A percentile compares a stretch with the other conserved stretches of the same genome.
Conservation (phyloP, 306 rosid species). For the Urtica urens region DNA sequence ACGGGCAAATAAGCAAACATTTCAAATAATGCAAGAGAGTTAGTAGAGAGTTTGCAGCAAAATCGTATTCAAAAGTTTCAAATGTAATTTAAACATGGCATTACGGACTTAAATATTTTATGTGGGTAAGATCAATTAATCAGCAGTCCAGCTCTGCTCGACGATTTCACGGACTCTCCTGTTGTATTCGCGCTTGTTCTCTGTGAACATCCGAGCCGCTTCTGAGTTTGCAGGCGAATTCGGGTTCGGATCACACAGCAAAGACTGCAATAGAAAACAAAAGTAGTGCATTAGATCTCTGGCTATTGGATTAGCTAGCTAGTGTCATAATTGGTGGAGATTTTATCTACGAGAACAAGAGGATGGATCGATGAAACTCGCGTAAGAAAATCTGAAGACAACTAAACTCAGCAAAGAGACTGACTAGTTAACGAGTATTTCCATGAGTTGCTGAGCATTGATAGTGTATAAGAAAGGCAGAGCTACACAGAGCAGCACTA, state of each 20-base stretch:
- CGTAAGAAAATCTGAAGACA: too few species aligned
- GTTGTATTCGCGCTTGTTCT: slow-evolving; percentile 94
- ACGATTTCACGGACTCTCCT: slow-evolving; percentile 80
- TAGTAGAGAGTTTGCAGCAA: slow-evolving; percentile 29
- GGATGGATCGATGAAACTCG: too few species aligned
- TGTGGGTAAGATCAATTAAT: slow-evolving; percentile 29
- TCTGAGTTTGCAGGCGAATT: slow-evolving; percentile 98
- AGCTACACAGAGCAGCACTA: too few species aligned
- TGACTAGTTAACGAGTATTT: too few species aligned
- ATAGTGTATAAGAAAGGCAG: too few species aligned
- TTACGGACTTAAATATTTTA: slow-evolving; percentile 23
- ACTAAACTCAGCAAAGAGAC: too few species aligned
- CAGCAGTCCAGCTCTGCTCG: slow-evolving; percentile 99
- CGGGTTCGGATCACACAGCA: slow-evolving; percentile 94
- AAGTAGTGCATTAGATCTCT: too few species aligned
- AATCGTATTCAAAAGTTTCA: slow-evolving; percentile 28
- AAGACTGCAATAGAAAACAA: slow-evolving; percentile 49
- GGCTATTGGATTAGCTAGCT: too few species aligned
- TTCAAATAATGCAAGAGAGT: slow-evolving; percentile 16
- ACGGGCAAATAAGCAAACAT: slow-evolving; percentile 57
- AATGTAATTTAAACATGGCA: slow-evolving; percentile 41
- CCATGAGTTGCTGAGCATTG: too few species aligned
- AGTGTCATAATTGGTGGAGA: too few species aligned
- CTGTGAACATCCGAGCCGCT: slow-evolving; percentile 95
- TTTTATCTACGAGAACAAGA: too few species aligned